Evolutionary conservation across 768 basidiomycete species (phyloP), one percentile per base, ranked within the genome.

Genomic region (Tulasnella calospora): DNA sequence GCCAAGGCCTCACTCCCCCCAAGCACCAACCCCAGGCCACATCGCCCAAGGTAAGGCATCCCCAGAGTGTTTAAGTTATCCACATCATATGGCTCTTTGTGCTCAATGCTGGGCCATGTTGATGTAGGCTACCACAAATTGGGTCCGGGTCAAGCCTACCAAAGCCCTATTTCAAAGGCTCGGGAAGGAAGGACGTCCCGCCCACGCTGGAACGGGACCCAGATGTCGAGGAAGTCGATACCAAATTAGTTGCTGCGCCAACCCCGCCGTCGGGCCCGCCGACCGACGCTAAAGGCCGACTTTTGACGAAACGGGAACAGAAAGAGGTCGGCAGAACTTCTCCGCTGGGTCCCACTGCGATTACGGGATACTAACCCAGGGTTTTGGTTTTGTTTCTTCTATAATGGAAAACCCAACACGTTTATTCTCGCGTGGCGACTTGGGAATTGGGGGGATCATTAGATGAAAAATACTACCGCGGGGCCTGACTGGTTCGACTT

Each of bases 401-500:
- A 33, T 35, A 27, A 13, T 67, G 27, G 61, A 17, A 67, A 67
- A 67, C 27, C 7, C 61, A 35, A 67, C 61, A 67, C 61, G 61
- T 67, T 67, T 67, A 67, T 67, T 67, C 51, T 67, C 61, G 61
- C 61, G 61, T 67, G 61, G 61, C 61, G 61, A 67, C 61, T 30
- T 67, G 27, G 61, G 33, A 67, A 67, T 35, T 33, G 15, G 61
- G 61, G 55, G 61, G 7, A 27, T 61, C 6, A 33, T 67, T 67
- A 96, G 94, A 82, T 91, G 69, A 91, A 88, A 82, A 88, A 88
- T 38, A 87, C 88, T 81, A 95, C 94, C 0, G 89, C 94, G 6
- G 94, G 95, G 0, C 88, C 90, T 69, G 88, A 89, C 77, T 97
- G 95, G 94, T 96, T 94, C 83, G 93, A 96, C 83, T 87, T 96